Evolutionary conservation across 495 filamentous ascomycete genomes (phyloP).

Genomic region (Hyaloscypha finlandica): DNA sequence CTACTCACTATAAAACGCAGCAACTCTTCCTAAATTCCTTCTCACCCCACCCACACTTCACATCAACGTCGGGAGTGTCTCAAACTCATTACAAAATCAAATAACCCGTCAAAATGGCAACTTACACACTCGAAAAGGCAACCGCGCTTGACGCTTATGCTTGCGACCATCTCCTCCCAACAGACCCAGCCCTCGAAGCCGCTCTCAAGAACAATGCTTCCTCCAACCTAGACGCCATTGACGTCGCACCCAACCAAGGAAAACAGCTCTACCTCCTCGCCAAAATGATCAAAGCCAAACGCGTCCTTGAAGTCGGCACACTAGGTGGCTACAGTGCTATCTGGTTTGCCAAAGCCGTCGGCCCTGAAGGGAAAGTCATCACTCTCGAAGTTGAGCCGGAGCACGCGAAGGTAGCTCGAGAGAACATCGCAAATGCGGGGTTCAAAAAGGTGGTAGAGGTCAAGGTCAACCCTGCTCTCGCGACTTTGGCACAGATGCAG

Average conservation of each 20-base stretch:
- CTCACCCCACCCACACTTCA: background rate
- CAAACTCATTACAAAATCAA: no score
- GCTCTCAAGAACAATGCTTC: constrained; percentile 18
- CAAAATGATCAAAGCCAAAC: constrained; percentile 22
- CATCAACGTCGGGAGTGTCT: no score
- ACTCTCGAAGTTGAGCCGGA: constrained; percentile 20
- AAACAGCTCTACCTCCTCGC: constrained; percentile 25
- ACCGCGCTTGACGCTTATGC: constrained; percentile 9
- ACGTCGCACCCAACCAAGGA: constrained; percentile 25
- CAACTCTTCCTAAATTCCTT: background rate
- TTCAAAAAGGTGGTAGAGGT: constrained; percentile 22
- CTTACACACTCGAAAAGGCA: constrained; percentile 5
- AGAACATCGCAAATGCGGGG: constrained; percentile 25
- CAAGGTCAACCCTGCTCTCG: constrained; percentile 18
- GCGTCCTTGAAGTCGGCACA: constrained; percentile 27
- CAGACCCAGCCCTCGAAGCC: constrained; percentile 9
- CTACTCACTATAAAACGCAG: background rate
- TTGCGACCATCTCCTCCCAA: constrained; percentile 12
- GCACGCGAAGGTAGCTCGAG: constrained; percentile 14
- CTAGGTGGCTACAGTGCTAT: constrained; percentile 26
- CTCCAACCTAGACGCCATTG: constrained; percentile 13
- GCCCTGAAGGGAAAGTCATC: constrained; percentile 19
- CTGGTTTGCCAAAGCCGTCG: constrained; percentile 27
- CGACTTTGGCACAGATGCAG: constrained; percentile 18
- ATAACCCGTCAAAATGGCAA: background rate